These are phyloP conservation scores for Cardamine occulta DNA, from an alignment of 345 rosid genomes.

Conservation along the genomic window DNA sequence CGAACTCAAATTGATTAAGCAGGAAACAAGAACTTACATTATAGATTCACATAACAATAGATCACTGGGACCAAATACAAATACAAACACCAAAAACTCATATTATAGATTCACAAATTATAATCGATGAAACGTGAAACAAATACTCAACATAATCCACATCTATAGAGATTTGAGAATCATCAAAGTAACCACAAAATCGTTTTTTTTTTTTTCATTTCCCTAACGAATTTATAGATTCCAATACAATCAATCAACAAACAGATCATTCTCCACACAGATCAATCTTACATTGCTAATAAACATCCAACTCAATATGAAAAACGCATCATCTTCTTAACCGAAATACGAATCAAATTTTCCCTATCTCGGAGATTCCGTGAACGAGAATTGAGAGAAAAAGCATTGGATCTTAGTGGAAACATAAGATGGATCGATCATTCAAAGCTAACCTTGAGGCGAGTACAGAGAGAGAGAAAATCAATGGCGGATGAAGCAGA, in stretches of 20 bases:
- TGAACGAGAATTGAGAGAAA: neutral
- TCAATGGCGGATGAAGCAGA: slow-evolving; percentile 75
- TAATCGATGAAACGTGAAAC: neutral
- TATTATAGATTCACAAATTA: neutral
- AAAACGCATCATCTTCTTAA: slow-evolving; percentile 4
- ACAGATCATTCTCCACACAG: neutral
- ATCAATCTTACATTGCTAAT: slow-evolving; percentile 6
- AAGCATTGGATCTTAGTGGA: neutral
- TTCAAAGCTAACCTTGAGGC: slow-evolving; percentile 64
- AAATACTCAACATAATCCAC: too few relatives aligned
- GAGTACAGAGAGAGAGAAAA: slow-evolving; percentile 89
- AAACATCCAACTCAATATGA: neutral
- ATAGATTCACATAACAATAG: neutral
- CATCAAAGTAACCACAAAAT: neutral
- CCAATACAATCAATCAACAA: neutral
- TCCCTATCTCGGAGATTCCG: neutral
- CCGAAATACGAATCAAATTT: neutral
- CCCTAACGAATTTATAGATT: neutral
- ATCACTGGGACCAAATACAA: neutral
- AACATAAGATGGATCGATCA: neutral
- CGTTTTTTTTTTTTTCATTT: neutral
- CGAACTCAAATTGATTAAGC: neutral
- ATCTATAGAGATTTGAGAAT: neutral
- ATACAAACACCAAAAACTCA: neutral
- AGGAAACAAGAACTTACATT: neutral